phyloP scores from a whole-genome alignment of 495 filamentous ascomycete species.

The Daldinia concentrica region DNA sequence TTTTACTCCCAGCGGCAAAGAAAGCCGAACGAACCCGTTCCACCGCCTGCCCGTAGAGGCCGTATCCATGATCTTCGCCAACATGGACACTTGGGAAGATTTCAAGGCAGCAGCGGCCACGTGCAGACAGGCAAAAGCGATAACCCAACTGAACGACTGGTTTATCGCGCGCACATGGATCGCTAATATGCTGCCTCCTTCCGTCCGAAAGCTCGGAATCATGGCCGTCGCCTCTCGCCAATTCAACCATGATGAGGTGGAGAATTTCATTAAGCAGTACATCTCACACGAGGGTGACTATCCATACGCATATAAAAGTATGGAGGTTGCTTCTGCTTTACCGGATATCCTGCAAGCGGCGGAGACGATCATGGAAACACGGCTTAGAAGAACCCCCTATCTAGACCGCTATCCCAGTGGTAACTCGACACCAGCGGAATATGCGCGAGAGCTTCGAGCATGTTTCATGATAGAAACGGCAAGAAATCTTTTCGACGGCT shows the following conservation, averaged over 20 bases:
- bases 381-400: not conserved
- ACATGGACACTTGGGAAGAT: not conserved
- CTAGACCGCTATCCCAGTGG: not conserved
- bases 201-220: not conserved
- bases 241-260: not conserved
- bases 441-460: not conserved
- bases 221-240: slow-evolving; percentile 14
- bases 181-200: not conserved
- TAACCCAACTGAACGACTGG: not conserved
- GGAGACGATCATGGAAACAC: not conserved
- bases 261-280: slow-evolving; percentile 1
- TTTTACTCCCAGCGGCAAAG: not conserved
- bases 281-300: not conserved
- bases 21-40: not conserved
- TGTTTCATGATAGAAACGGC: slow-evolving; percentile 15
- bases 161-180: not conserved
- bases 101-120: slow-evolving; percentile 8
- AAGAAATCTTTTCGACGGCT: slow-evolving; percentile 8
- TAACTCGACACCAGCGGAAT: not conserved
- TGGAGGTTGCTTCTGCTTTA: not conserved
- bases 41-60: not conserved
- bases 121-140: not conserved
- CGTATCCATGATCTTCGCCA: not conserved
- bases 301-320: not conserved
- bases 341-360: not conserved